A percentile compares a stretch with the other conserved stretches of the same genome.
Evolutionary conservation across 78 protist species (phyloP).

Genomic region (Paulinella micropora): DNA sequence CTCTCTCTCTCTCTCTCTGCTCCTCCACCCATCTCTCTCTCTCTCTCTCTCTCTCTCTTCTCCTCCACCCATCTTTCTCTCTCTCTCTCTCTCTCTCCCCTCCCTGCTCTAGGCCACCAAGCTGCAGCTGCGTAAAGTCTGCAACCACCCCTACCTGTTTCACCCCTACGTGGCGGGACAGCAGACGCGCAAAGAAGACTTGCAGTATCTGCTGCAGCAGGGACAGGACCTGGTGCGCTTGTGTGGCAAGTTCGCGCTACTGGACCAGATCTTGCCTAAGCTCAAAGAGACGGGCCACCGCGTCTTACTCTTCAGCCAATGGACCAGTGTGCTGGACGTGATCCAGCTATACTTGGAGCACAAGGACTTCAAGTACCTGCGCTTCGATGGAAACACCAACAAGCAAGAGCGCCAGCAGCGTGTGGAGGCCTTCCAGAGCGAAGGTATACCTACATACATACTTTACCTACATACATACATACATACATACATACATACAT

Average conservation of each 20-base stretch:
- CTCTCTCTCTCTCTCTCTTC: too few species aligned
- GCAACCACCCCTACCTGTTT: conserved; percentile 49
- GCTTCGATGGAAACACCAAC: conserved; percentile 42
- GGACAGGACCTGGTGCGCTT: not conserved
- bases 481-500: not conserved
- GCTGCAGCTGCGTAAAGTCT: conserved; percentile 36
- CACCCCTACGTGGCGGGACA: not conserved
- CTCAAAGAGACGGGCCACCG: not conserved
- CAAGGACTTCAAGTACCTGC: conserved; percentile 7
- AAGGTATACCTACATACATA: too few species aligned
- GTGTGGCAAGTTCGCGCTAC: conserved; percentile 26
- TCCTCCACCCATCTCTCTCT: too few species aligned
- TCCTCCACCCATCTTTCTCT: too few species aligned
- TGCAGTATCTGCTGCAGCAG: conserved; percentile 15
- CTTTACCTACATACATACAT: too few species aligned
- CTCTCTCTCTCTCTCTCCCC: not conserved
- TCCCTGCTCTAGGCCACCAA: not conserved
- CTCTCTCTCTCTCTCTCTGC: not conserved
- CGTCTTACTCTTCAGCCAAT: conserved; percentile 41
- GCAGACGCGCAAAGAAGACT: not conserved
- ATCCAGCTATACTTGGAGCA: conserved; percentile 13
- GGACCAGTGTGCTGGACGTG: conserved; percentile 27
- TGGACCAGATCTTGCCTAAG: conserved; percentile 35
- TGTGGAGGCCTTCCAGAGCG: conserved; percentile 25
- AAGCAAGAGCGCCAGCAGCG: not conserved